These are phyloP conservation scores for Zea mays DNA, from an alignment of 176 grass and related monocot genomes.

Conservation along the genomic window Zm-B73-REFERENCE-NAM-5.0 NC_050097.1:186510501-186511000, in stretches of 20 bases:
- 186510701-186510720: neutral
- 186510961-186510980: neutral
- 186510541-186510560: slow-evolving; percentile 96
- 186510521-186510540: slow-evolving; percentile 80
- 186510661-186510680: neutral
- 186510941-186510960: neutral
- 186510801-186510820: slow-evolving; percentile 18
- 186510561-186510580: slow-evolving; percentile 72
- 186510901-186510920: slow-evolving; percentile 4
- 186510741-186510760: neutral
- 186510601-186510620: slow-evolving; percentile 17
- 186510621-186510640: slow-evolving; percentile 1
- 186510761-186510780: neutral
- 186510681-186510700: slow-evolving; percentile 9
- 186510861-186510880: neutral
- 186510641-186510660: slow-evolving; percentile 1
- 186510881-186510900: neutral
- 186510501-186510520: slow-evolving; percentile 77
- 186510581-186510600: slow-evolving; percentile 32
- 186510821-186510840: neutral
- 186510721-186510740: neutral
- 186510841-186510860: neutral
- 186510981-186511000: slow-evolving; percentile 4
- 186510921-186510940: slow-evolving; percentile 15
- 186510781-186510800: slow-evolving; percentile 5